Conservation (phyloP, 2,329 filamentous ascomycete genomes). For the Beauveria scarabaeidicola region DNA sequence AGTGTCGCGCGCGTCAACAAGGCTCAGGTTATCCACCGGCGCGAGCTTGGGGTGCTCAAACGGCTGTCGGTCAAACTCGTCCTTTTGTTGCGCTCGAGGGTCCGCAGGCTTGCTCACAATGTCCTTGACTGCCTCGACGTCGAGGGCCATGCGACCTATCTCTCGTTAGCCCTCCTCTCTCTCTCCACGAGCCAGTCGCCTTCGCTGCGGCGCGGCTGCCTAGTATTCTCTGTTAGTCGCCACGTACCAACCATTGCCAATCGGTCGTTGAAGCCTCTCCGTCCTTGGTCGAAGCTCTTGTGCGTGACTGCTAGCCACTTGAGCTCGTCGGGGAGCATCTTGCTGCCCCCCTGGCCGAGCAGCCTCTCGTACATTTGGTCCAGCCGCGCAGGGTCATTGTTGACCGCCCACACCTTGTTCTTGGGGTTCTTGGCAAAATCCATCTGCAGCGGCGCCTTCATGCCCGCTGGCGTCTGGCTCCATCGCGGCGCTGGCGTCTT, state of each 20-base stretch:
- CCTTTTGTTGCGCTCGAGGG: conserved; percentile 21
- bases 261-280: conserved; percentile 88
- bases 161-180: neutral
- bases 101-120: conserved; percentile 27
- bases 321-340: conserved; percentile 74
- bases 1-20: conserved; percentile 50
- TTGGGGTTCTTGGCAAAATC: conserved; percentile 46
- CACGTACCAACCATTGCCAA: conserved; percentile 75
- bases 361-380: conserved; percentile 71
- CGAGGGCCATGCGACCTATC: conserved; percentile 24
- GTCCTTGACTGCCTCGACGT: conserved; percentile 31
- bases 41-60: conserved; percentile 63
- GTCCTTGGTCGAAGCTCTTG: conserved; percentile 95
- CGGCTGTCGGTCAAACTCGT: conserved; percentile 50
- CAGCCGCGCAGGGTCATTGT: conserved; percentile 63
- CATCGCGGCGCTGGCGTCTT: conserved; percentile 47
- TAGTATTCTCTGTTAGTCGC: no score
- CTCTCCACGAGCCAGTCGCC: no score
- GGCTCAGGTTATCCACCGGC: conserved; percentile 64
- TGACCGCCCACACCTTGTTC: conserved; percentile 56
- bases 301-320: conserved; percentile 97
- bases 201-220: no score
- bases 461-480: conserved; percentile 59
- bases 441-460: conserved; percentile 61
- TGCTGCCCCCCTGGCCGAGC: conserved; percentile 63